phyloP scores from a whole-genome alignment of 2,329 filamentous ascomycete genomes.

The Sarocladium strictum region DNA sequence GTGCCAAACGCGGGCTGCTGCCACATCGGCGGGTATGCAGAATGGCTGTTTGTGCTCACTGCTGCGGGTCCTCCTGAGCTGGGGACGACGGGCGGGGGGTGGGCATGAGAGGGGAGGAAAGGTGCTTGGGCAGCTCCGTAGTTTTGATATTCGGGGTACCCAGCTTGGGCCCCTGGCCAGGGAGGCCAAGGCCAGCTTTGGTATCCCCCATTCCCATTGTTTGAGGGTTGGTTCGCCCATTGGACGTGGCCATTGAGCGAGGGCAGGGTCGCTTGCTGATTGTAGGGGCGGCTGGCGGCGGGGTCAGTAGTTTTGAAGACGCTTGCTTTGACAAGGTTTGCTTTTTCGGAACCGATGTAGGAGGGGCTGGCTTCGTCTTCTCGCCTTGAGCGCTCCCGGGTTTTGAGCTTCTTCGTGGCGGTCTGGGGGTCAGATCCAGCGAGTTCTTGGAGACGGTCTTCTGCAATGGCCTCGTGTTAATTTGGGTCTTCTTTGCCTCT shows the following conservation, averaged over 20 bases:
- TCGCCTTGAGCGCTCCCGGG: constrained; percentile 20
- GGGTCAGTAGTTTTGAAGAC: constrained; percentile 1
- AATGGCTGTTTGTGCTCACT: neutral
- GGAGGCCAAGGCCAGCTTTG: neutral
- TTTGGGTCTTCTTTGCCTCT: constrained; percentile 17
- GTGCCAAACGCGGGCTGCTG: neutral
- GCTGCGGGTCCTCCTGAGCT: neutral
- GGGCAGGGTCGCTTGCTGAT: neutral
- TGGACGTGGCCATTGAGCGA: neutral
- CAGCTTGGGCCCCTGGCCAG: neutral
- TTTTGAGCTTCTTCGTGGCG: neutral
- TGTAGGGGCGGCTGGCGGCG: neutral
- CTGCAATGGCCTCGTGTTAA: constrained; percentile 22
- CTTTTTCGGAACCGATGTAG: constrained; percentile 15
- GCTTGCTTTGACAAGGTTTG: constrained; percentile 12
- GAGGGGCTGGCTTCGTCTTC: constrained; percentile 16
- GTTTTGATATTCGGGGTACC: neutral
- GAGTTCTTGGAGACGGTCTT: neutral
- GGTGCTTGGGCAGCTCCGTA: neutral
- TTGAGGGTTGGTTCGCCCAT: constrained; percentile 25
- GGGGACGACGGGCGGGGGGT: neutral
- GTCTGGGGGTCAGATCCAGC: neutral
- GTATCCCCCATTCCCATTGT: constrained; percentile 12
- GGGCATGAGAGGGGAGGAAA: neutral
- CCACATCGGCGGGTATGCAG: neutral